Base-by-base conservation (phyloP, 441 rosid genomes). In the Corymbia calophylla region DNA sequence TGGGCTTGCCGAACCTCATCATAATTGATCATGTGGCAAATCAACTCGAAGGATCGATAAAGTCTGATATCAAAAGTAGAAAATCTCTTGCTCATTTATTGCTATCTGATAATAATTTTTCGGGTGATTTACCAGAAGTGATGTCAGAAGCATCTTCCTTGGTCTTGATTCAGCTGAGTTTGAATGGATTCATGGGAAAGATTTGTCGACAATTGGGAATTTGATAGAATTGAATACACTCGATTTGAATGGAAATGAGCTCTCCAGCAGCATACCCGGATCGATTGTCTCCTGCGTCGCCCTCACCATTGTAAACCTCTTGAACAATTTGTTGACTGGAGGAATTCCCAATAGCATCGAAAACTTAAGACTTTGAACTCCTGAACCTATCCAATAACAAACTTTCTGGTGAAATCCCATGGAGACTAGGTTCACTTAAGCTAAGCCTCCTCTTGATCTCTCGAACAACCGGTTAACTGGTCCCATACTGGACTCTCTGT, bases 401-500 rank as follows among this genome's bases (percentile, higher is more conserved):
- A 87, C 91, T 95, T 87, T 94, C 95, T 0, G 97, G 97, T 17
- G 88, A 54, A 87, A 95, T 95, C 88, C 97, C 95, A 32, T 11
- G 51, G 32, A 90, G 86, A 81, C 84, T 95, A 70, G 92, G 95
- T 47, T 55, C 82, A 53, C 90, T 90, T 55, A 93, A 84, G 92
- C 93, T 95, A 86, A 95, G 96, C 93, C 92, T 93, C 89, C 94
- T 95, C 35, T n/a, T n/a, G 97, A 95, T 86, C 91, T 95, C 89
- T 95, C 96, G 27, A 88, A 94, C 90, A 95, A 95, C 87, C 87
- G 55, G 55, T 85, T 95, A 88, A 88, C 84, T 47, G 97, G 96
- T 91, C 90, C 91, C 35, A 90, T 95, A 87, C 96, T 94, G 6
- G 89, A 91, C 55, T 88, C 95, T 85, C 92, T 95, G 31, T 47